A percentile compares a stretch with the other conserved stretches of the same genome.
These are phyloP conservation scores for Eimeria praecox DNA, from an alignment of 169 alveolate species.

Conservation along the genomic window DNA sequence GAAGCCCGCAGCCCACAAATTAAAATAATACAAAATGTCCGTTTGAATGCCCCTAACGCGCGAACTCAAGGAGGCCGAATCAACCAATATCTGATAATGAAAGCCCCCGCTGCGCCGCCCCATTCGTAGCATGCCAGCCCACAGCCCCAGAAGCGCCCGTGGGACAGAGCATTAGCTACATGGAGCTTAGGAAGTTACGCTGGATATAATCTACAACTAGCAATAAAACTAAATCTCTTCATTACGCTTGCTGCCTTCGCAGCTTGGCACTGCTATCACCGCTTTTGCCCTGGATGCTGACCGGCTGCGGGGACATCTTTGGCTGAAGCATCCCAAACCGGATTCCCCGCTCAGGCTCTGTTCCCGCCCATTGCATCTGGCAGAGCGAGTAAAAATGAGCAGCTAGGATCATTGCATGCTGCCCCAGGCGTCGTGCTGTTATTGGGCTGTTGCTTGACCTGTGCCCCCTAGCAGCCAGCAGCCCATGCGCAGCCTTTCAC, in stretches of 20 bases:
- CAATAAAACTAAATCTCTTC: background rate
- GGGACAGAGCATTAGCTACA: background rate
- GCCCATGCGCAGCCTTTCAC: background rate
- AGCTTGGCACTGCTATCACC: background rate
- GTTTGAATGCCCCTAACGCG: background rate
- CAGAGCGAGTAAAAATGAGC: background rate
- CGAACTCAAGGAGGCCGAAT: background rate
- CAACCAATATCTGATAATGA: background rate
- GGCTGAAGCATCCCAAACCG: background rate
- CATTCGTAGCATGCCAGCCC: slow-evolving; percentile 57
- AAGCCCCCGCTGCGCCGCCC: slow-evolving; percentile 60
- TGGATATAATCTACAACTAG: background rate
- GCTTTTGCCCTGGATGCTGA: background rate
- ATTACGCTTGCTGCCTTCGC: background rate
- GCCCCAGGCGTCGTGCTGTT: background rate
- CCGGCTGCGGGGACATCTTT: background rate
- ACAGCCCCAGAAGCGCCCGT: slow-evolving; percentile 46
- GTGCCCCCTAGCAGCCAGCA: background rate
- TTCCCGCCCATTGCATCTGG: background rate
- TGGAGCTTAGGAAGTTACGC: background rate
- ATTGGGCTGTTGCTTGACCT: background rate
- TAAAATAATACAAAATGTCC: background rate
- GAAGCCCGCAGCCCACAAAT: slow-evolving; percentile 57
- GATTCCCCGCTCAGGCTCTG: background rate
- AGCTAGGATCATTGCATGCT: background rate